phyloP scores from a whole-genome alignment of 306 rosid species.

The Hippophae rhamnoides region DNA sequence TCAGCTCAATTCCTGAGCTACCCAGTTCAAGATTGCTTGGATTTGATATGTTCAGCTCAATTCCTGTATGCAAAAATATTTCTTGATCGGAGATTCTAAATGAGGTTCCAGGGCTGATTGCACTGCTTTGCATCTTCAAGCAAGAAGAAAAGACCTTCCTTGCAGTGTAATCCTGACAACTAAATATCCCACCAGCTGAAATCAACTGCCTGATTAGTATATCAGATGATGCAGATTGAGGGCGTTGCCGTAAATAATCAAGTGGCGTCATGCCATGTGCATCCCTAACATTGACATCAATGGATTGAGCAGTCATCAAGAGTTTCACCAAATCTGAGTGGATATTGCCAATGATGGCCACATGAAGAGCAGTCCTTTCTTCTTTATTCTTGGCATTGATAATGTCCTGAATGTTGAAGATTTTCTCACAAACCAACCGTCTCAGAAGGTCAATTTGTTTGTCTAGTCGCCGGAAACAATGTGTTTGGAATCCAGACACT shows the following conservation, averaged over 20 bases:
- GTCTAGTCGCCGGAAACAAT: constrained; percentile 68
- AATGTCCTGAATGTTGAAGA: constrained; percentile 38
- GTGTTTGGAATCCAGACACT: constrained; percentile 73
- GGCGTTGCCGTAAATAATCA: constrained; percentile 67
- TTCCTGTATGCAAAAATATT: constrained; percentile 67
- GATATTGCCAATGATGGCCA: constrained; percentile 74
- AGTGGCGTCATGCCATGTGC: constrained; percentile 73
- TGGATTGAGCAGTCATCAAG: constrained; percentile 54
- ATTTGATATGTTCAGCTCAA: constrained; percentile 38
- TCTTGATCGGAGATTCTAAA: constrained; percentile 71
- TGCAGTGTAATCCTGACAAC: constrained; percentile 53
- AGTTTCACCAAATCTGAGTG: constrained; percentile 83
- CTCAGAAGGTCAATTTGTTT: constrained; percentile 73
- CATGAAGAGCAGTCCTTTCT: constrained; percentile 78
- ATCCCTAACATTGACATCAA: constrained; percentile 63
- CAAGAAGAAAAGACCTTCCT: constrained; percentile 79
- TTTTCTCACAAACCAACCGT: constrained; percentile 40
- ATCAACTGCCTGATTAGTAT: constrained; percentile 61
- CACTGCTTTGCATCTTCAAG: constrained; percentile 60
- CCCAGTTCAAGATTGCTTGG: constrained; percentile 32
- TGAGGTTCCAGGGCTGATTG: constrained; percentile 82
- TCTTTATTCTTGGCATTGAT: constrained; percentile 61
- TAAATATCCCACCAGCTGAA: constrained; percentile 88
- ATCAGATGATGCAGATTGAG: constrained; percentile 64
- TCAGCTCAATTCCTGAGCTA: background rate